phyloP scores from a whole-genome alignment of 2,329 filamentous ascomycete species.

The Fusarium sp. region DNA sequence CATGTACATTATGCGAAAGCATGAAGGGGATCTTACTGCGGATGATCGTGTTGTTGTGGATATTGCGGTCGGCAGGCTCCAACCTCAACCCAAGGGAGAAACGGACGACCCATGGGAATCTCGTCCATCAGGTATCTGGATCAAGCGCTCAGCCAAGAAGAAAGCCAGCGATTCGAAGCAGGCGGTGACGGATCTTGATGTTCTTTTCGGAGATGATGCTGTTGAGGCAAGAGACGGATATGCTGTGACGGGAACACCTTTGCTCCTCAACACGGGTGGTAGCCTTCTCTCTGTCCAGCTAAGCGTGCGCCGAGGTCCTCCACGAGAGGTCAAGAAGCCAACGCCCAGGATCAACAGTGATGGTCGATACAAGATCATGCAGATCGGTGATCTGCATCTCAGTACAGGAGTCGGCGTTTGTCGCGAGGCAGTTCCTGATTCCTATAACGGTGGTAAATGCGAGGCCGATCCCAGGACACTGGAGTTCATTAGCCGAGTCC shows the following conservation, averaged over 20 bases:
- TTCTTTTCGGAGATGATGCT: conserved; percentile 90
- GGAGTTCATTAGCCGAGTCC: conserved; percentile 83
- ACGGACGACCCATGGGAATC: conserved; percentile 78
- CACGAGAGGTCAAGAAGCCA: conserved; percentile 72
- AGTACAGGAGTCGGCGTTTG: conserved; percentile 89
- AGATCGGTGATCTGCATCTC: conserved; percentile 92
- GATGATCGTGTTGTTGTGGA: conserved; percentile 84
- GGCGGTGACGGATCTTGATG: conserved; percentile 82
- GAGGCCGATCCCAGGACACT: conserved; percentile 92
- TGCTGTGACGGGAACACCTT: conserved; percentile 77
- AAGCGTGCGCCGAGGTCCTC: conserved; percentile 78
- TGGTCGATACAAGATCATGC: conserved; percentile 97
- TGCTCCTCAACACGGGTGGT: conserved; percentile 73
- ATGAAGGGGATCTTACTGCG: conserved; percentile 80
- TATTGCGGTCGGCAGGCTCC: conserved; percentile 75
- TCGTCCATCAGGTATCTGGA: conserved; percentile 80
- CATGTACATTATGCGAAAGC: conserved; percentile 82
- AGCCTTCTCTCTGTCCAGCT: conserved; percentile 76
- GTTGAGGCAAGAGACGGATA: conserved; percentile 89
- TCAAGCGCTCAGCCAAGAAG: conserved; percentile 76
- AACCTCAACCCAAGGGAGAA: conserved; percentile 63
- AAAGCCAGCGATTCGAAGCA: conserved; percentile 78
- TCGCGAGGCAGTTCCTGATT: conserved; percentile 83
- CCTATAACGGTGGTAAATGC: conserved; percentile 78
- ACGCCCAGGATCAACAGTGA: conserved; percentile 83